Base-by-base conservation (phyloP, 805 yeast genomes). In the Torulaspora indica region DNA sequence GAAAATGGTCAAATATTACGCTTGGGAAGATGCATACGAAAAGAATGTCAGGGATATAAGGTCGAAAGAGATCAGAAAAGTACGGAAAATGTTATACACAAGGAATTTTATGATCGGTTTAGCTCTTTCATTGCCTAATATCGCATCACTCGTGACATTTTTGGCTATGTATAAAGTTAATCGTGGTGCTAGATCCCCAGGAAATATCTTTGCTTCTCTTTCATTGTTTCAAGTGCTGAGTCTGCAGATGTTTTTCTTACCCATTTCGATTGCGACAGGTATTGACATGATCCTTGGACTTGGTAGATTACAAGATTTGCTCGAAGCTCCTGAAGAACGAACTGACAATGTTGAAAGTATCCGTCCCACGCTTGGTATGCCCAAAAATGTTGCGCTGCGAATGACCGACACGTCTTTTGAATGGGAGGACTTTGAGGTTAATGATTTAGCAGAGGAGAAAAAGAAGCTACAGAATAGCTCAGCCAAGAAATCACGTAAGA, bases 11-110 rank as follows among this genome's bases (percentile, higher is more conserved):
- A 90, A 90, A 68, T 85, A 76, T 61, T 90, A 89, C 61, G 85
- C 95, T 1, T 90, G 96, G 96, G 97, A 90, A 66, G 72, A 72
- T 25, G 89, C 96, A 0, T 90, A 87, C 60, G 72, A 73, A 42
- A 62, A 72, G 8, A 68, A 74, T 41, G 74, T 90, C 28, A 57
- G 77, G 12, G 72, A 70, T 9, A 70, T 77, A 22, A 76, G 97
- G 60, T 55, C 59, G 0, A 58, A 68, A 15, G 97, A 89, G 65
- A 80, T 85, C 75, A 53, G 57, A 3, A 69, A 71, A 40, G 74
- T 90, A 47, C 73, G 79, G 49, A 70, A 67, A 42, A 76, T 87
- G 71, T 90, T 85, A 56, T 70, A 80, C 34, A 61, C 78, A 23
- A 78, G 90, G 60, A 85, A 82, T 57, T 50, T 73, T 15, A 62